A percentile compares a stretch with the other conserved stretches of the same genome.
phyloP scores from a whole-genome alignment of 139 green algal species.

The Eudorina sp. region DNA sequence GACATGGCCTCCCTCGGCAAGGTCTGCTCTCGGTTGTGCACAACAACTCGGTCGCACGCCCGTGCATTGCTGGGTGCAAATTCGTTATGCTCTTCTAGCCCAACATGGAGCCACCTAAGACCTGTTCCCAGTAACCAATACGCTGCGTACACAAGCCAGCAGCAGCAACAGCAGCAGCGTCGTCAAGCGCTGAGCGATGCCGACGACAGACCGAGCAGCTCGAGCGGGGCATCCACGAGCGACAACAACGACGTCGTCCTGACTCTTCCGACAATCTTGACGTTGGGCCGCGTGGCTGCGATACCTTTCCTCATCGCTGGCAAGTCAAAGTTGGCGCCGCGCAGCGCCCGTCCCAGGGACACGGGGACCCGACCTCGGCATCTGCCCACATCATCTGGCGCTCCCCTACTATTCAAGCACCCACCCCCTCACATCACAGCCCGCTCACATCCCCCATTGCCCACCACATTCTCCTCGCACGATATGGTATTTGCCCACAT shows the following conservation, averaged over 20 bases:
- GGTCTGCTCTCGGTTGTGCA: neutral
- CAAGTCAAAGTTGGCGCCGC: slow-evolving; percentile 44
- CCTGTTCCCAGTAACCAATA: neutral
- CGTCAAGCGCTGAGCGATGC: neutral
- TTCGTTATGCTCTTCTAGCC: neutral
- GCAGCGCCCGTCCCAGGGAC: no score
- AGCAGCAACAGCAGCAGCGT: neutral
- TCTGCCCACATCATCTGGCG: no score
- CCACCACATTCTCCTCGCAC: no score
- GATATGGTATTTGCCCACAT: no score
- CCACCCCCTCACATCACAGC: no score
- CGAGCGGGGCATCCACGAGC: neutral
- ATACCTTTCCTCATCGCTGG: slow-evolving; percentile 84
- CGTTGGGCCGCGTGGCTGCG: slow-evolving; percentile 83
- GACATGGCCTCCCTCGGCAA: slow-evolving; percentile 27
- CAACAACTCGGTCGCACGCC: slow-evolving; percentile 2
- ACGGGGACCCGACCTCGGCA: no score
- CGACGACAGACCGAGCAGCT: neutral
- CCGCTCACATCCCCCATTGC: no score
- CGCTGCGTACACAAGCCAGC: neutral
- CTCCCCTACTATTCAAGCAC: no score
- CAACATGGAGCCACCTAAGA: neutral
- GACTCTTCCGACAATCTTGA: slow-evolving; percentile 92
- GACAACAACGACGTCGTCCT: slow-evolving; percentile 55
- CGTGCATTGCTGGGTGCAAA: neutral